Evolutionary conservation across 2,329 filamentous ascomycete species (phyloP).

Genomic region (Scorias spongiosa): DNA sequence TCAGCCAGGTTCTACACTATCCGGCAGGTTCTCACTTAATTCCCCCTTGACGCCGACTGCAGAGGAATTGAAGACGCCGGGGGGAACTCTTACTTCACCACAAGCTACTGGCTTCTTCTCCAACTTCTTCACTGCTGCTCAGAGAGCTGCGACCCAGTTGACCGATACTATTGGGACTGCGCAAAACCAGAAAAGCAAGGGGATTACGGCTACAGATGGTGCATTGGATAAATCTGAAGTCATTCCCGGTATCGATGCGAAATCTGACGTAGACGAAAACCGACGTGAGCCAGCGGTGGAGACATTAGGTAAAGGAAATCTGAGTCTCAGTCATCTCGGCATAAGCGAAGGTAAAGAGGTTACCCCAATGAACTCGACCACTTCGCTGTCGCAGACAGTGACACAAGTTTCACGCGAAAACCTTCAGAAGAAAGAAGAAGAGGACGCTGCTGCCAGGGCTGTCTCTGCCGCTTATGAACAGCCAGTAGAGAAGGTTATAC

Average conservation of each 20-base stretch:
- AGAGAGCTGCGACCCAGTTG: constrained; percentile 69
- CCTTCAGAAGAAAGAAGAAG: constrained; percentile 41
- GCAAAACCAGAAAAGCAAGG: constrained; percentile 35
- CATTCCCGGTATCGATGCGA: constrained; percentile 17
- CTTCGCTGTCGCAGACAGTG: constrained; percentile 42
- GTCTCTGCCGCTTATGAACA: constrained; percentile 46
- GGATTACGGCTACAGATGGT: constrained; percentile 7
- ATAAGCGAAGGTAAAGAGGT: constrained; percentile 44
- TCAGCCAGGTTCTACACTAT: constrained; percentile 3
- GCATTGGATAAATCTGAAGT: constrained; percentile 26
- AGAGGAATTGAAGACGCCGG: constrained; percentile 50
- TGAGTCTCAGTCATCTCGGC: constrained; percentile 79
- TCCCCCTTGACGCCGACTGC: constrained; percentile 57
- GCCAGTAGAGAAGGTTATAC: constrained; percentile 16
- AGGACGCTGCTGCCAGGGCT: constrained; percentile 42
- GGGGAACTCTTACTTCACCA: constrained; percentile 35
- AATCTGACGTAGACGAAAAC: constrained; percentile 34
- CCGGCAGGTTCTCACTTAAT: constrained; percentile 1
- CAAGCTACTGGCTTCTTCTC: constrained; percentile 66
- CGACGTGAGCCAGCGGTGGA: constrained; percentile 57
- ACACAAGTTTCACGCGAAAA: constrained; percentile 26
- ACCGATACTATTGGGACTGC: constrained; percentile 53
- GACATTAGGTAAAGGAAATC: constrained; percentile 74
- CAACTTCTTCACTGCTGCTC: constrained; percentile 79
- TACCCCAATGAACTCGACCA: constrained; percentile 42